Evolutionary conservation across 2,329 filamentous ascomycete species (phyloP), one percentile per base, ranked within the genome.

Genomic region (Harringtonia aguacate): DNA sequence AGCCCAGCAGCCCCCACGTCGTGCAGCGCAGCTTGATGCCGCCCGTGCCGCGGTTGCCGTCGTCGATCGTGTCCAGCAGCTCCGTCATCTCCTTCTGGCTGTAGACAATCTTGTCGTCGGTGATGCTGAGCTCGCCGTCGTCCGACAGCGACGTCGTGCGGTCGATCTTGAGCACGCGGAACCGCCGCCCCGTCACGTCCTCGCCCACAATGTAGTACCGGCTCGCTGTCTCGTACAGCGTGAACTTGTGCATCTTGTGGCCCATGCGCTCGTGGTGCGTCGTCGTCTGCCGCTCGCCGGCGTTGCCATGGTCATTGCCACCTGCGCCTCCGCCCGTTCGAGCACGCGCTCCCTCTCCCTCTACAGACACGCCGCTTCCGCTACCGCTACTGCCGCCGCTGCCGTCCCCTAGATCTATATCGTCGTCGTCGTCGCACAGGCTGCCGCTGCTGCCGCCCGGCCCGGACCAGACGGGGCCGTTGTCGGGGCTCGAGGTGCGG

Each of bases 91-190:
- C 87, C 59, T 83, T 82, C 57, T 89, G 86, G 39, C 80, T 88
- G 63, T 98, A 98, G 5, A 95, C 77, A 53, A 90, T 94, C 57
- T 94, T 92, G 67, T 98, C 92, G 61, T 98, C 92, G 14, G 84
- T 84, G 53, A 98, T 81, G 55, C 75, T 85, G 48, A 97, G 68
- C 56, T 90, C 86, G 72, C 85, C 57, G 74, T 75, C 52, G 39
- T 89, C 85, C 14, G 89, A 84, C 24, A 82, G 80, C 6, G 86
- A 84, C 24, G 82, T 81, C 6, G 86, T 95, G 37, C 92, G 80
- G 59, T 97, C 90, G 54, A 98, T 94, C 62, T 97, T 95, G 58
- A 98, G 67, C 45, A 98, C 87, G 41, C 89, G 81, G 62, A 92
- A 97, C 22, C 84, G 79, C 55, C 78, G 83, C 61, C 97, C 92